Base-by-base conservation (phyloP, 2,329 filamentous ascomycete species). In the Domatiomyces catenatus region DNA sequence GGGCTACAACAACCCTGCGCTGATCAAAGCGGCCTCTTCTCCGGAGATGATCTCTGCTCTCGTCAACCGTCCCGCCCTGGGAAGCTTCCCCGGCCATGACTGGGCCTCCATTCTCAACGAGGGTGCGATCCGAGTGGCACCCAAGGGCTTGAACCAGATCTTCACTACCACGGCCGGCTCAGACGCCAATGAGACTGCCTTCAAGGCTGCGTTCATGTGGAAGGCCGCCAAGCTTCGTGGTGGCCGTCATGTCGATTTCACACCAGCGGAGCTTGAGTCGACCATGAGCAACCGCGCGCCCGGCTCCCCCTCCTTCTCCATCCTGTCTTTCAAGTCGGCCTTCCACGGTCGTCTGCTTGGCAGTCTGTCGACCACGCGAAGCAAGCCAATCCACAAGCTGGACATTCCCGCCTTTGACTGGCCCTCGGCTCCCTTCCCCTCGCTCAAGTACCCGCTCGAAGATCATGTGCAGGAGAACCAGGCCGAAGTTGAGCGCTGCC, bases 121-220 rank as follows among this genome's bases (percentile, higher is more conserved):
- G 1, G 86, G 88, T 60, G 79, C 93, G 55, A 79, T 95, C 59
- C 81, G 78, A 62, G 86, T 86, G 47, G 86, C 88, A 0, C 89
- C 88, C 53, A 83, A 83, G 65, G 88, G 88, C 32, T 71, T 90
- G 56, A 71, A 88, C 73, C 85, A 94, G 68, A 87, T 94, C 60
- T 94, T 94, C 71, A 94, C 88, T 17, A 86, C 83, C 57, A 84
- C 87, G 74, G 80, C 87, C 49, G 88, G 88, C 54, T 93, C 86
- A 18, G 88, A 94, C 63, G 88, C 88, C 68, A 94, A 94, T 71
- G 89, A 94, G 72, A 84, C 86, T 32, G 89, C 89, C 44, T 94
- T 87, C 78, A 94, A 94, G 72, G 88, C 88, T 7, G 88, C 89
- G 47, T 94, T 94, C 72, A 94, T 94, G 82, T 93, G 83, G 76